Evolutionary conservation across 495 filamentous ascomycete species (phyloP).

Genomic region (Hapsidospora chrysogenum): DNA sequence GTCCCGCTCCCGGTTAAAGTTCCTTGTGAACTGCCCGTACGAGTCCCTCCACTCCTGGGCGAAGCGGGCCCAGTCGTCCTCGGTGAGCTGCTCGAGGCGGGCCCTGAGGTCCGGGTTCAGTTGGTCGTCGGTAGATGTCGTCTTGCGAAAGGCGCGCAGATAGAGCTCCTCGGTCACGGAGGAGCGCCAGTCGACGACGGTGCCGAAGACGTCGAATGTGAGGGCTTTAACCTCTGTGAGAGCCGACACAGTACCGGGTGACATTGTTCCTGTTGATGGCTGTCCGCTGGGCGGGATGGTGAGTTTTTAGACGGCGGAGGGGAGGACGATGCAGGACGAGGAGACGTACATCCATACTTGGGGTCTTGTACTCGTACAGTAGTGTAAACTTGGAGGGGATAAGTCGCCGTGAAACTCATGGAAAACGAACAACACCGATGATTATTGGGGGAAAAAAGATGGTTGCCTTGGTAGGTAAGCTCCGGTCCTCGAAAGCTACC

Average conservation of each 20-base stretch:
- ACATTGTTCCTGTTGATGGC: neutral
- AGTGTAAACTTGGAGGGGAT: no score
- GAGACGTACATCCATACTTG: no score
- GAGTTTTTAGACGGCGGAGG: no score
- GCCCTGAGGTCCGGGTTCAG: conserved; percentile 26
- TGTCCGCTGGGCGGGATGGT: no score
- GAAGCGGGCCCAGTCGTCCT: conserved; percentile 41
- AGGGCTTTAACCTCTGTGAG: conserved; percentile 21
- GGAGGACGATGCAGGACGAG: no score
- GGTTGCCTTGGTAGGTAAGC: no score
- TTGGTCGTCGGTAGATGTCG: conserved; percentile 12
- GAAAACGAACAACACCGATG: no score
- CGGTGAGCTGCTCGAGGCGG: conserved; percentile 30
- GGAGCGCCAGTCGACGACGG: conserved; percentile 55
- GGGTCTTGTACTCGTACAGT: no score
- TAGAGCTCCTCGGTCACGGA: conserved; percentile 40
- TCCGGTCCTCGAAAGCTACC: no score
- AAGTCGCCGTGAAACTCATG: no score
- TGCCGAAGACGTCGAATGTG: conserved; percentile 57
- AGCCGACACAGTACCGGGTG: neutral
- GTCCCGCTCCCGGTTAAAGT: conserved; percentile 29
- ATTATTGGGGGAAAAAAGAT: no score
- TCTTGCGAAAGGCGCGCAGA: conserved; percentile 23
- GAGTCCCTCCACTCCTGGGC: conserved; percentile 50
- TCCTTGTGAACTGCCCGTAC: conserved; percentile 42